Evolutionary conservation across 495 filamentous ascomycete species (phyloP), one percentile per base, ranked within the genome.

Genomic region (Pyrenopolyporus hunteri): DNA sequence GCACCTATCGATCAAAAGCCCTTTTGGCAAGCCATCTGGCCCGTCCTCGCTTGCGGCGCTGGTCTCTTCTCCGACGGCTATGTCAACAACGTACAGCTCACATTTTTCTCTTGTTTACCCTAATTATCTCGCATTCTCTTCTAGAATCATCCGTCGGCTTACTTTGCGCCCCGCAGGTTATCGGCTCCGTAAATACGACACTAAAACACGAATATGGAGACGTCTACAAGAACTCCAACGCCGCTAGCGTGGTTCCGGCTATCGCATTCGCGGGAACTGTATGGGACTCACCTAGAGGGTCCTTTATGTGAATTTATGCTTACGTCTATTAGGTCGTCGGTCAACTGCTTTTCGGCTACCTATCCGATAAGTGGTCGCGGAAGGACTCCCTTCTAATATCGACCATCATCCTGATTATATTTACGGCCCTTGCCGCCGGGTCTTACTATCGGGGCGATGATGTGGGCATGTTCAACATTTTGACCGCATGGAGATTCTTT

Each of bases 31-130:
- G 68, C 64, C 3, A 68, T 77, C 17, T 62, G 76, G 60, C 80
- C 80, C 17, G 81, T 82, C 1, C 85, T 94, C 45, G 91, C 92
- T 42, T 96, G 92, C 64, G 92, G 92, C 56, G 89, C 92, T 35
- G 92, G 92, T 60, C 78, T 96, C 2, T 96, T 95, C 72, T 91
- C 89, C 13, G 92, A 97, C 71, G 92, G 92, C 9, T 96, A 96
- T 71, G 82, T 96, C 69, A 93, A 95, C 77, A 88, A 87, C 52
- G 89, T 78, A 56, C 31, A 32, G 23, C 32, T 19, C 87, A 71
- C 44, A 69, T 72, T 37, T 20, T 26, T 48, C 36, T 28, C 37
- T 17, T 10, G 16, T 25, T 9, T 11, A 17, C 14, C 8, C 37
- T 36, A 1, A 1, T 8, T 25, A 19, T 28, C 13, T 39, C n/a